These are phyloP conservation scores for Isatis lusitanica DNA, from an alignment of 441 rosid species.

Conservation along the genomic window DNA sequence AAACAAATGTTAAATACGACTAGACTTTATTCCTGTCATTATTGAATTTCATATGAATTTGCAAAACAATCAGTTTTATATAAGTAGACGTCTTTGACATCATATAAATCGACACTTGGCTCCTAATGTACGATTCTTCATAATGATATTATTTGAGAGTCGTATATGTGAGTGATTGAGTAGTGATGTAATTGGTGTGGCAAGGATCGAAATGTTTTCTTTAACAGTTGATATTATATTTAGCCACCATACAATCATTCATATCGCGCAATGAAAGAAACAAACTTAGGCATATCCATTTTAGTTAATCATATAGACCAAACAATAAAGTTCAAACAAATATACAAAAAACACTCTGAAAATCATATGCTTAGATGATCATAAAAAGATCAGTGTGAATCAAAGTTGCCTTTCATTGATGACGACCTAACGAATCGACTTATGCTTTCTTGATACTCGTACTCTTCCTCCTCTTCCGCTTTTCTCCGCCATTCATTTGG, in stretches of 20 bases:
- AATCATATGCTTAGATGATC: too few relatives aligned
- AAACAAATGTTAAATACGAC: background rate
- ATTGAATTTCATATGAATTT: background rate
- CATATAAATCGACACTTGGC: conserved; percentile 12
- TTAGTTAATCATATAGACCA: background rate
- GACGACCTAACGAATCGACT: too few relatives aligned
- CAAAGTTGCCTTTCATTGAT: too few relatives aligned
- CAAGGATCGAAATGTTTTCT: background rate
- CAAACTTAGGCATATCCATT: background rate
- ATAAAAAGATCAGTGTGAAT: too few relatives aligned
- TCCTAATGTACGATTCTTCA: conserved; percentile 9
- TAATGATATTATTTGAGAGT: background rate
- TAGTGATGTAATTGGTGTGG: conserved; percentile 6
- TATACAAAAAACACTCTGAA: too few relatives aligned
- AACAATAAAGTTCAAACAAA: too few relatives aligned
- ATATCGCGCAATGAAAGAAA: background rate
- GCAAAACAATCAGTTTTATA: background rate
- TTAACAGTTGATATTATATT: background rate
- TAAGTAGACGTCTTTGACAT: background rate
- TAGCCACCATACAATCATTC: background rate
- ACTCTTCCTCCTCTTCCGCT: too few relatives aligned
- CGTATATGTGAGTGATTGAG: background rate
- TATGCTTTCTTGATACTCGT: too few relatives aligned
- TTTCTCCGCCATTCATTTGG: too few relatives aligned
- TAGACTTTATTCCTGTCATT: background rate